These are phyloP conservation scores for Colletotrichum camelliae DNA, from an alignment of 2,329 filamentous ascomycete genomes.

Conservation along the genomic window DNA sequence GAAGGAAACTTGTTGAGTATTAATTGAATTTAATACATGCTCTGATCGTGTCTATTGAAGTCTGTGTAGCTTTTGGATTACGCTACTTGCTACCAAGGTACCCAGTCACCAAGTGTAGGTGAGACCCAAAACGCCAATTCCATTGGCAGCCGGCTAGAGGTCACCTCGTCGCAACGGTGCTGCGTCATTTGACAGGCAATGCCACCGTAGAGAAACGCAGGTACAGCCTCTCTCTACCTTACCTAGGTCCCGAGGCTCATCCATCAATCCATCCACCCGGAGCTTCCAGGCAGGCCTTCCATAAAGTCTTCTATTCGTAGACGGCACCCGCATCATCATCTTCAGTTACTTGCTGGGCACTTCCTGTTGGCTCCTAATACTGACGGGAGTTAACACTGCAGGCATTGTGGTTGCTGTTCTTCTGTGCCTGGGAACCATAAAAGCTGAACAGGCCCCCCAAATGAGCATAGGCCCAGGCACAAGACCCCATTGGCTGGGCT, in stretches of 20 bases:
- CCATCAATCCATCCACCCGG: neutral
- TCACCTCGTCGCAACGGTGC: neutral
- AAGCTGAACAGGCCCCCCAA: constrained; percentile 6
- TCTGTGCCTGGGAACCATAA: constrained; percentile 2
- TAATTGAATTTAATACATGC: too few species aligned
- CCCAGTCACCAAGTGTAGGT: neutral
- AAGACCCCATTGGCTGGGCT: constrained; percentile 1
- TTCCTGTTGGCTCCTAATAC: neutral
- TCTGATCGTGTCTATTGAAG: too few species aligned
- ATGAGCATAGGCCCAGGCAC: constrained; percentile 17
- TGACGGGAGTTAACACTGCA: neutral
- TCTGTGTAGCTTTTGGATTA: too few species aligned
- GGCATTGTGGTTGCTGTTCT: neutral
- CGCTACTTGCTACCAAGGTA: too few species aligned
- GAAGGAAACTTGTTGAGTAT: too few species aligned
- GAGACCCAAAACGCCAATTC: neutral
- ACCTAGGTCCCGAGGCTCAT: neutral
- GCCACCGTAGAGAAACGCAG: neutral
- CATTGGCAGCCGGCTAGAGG: neutral
- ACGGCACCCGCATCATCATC: neutral
- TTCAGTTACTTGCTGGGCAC: neutral
- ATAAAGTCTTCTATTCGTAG: neutral
- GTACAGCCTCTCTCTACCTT: neutral
- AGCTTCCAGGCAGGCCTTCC: neutral
- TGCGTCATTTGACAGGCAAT: neutral